Percentiles rank a stretch among this genome's conserved stretches.
Evolutionary conservation across 2,329 filamentous ascomycete species (phyloP).

Genomic region (Chalaropsis thielavioides): DNA sequence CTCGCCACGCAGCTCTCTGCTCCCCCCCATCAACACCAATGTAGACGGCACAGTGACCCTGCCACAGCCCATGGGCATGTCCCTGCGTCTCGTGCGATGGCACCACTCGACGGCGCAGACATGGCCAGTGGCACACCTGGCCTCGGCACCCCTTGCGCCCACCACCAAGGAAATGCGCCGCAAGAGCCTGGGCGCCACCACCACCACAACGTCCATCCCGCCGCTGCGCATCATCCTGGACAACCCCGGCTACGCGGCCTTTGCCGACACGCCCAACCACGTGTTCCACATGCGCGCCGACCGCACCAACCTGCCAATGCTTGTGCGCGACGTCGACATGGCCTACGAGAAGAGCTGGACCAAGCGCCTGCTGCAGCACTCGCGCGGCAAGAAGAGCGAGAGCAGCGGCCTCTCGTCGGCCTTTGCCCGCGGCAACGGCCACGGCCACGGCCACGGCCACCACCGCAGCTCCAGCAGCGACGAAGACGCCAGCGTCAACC

Average conservation of each 20-base stretch:
- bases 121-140: conserved; percentile 14
- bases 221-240: conserved; percentile 15
- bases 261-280: conserved; percentile 18
- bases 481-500: conserved; percentile 11
- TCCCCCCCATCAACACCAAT: conserved; percentile 18
- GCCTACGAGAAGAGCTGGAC: conserved; percentile 33
- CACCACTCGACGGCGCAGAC: conserved; percentile 10
- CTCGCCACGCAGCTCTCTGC: conserved; percentile 23
- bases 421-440: background rate
- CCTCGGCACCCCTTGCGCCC: conserved; percentile 6
- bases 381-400: conserved; percentile 15
- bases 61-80: conserved; percentile 9
- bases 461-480: background rate
- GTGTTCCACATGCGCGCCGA: conserved; percentile 7
- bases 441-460: conserved; percentile 23
- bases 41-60: conserved; percentile 10
- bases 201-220: conserved; percentile 3
- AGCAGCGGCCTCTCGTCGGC: background rate
- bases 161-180: conserved; percentile 7
- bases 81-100: conserved; percentile 12
- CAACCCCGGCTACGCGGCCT: conserved; percentile 14
- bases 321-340: conserved; percentile 45
- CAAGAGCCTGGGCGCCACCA: conserved; percentile 7
- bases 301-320: conserved; percentile 8
- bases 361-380: conserved; percentile 15